Percentiles rank a stretch among this genome's conserved stretches.
Conservation (phyloP, 148 eudicot genomes). For the Silene uniflora region DNA sequence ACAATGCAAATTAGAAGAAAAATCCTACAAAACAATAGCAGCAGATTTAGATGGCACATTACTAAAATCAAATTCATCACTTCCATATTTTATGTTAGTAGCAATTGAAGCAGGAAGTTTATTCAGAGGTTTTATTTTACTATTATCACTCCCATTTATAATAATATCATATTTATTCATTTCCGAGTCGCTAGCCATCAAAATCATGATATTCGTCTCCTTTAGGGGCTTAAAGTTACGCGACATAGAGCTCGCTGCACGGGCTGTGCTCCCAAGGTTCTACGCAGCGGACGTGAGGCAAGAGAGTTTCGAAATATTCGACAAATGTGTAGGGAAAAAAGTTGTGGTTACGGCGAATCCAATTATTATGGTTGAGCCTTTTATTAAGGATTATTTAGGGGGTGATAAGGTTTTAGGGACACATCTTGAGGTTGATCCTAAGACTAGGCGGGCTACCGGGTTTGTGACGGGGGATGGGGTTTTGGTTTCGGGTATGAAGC, state of each 20-base stretch:
- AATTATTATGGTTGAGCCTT: slow-evolving; percentile 80
- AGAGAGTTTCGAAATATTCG: slow-evolving; percentile 75
- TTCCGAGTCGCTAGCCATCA: slow-evolving; percentile 71
- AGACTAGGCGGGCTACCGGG: slow-evolving; percentile 72
- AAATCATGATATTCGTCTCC: slow-evolving; percentile 75
- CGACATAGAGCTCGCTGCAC: slow-evolving; percentile 78
- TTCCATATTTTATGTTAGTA: slow-evolving; percentile 90
- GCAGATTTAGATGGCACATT: slow-evolving; percentile 96
- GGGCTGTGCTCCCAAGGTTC: slow-evolving; percentile 81
- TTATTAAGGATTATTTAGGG: slow-evolving; percentile 76
- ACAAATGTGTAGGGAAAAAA: slow-evolving; percentile 51
- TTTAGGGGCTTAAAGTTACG: slow-evolving; percentile 57
- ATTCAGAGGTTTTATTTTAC: slow-evolving; percentile 63
- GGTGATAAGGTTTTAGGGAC: slow-evolving; percentile 91
- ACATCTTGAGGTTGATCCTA: slow-evolving; percentile 78
- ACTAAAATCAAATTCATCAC: slow-evolving; percentile 56
- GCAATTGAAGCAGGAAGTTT: slow-evolving; percentile 91
- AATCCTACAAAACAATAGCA: slow-evolving; percentile 52
- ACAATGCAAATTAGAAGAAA: slow-evolving; percentile 43
- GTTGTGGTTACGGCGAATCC: slow-evolving; percentile 95
- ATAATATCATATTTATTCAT: slow-evolving; percentile 74
- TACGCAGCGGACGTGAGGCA: slow-evolving; percentile 77
- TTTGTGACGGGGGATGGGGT: slow-evolving; percentile 72
- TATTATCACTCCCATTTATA: slow-evolving; percentile 67
- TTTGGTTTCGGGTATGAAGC: slow-evolving; percentile 75